Evolutionary conservation across 2,329 filamentous ascomycete genomes (phyloP).

Genomic region (Beauveria varroae): DNA sequence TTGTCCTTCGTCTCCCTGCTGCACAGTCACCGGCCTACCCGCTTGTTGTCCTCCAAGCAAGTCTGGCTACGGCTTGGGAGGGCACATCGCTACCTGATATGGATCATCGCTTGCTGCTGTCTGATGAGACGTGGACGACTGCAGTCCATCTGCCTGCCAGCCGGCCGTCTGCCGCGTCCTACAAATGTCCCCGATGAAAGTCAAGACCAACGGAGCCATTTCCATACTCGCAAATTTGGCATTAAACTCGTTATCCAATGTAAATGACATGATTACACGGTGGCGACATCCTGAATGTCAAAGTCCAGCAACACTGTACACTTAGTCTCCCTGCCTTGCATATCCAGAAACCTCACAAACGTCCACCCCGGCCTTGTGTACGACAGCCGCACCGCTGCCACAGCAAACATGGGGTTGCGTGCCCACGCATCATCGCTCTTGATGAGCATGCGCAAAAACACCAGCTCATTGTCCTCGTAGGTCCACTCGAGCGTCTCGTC

Average conservation of each 20-base stretch:
- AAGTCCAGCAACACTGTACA: constrained; percentile 56
- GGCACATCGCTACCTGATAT: too few species aligned
- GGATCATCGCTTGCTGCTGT: too few species aligned
- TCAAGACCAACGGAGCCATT: background rate
- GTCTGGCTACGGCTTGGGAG: too few species aligned
- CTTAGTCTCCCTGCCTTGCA: constrained; percentile 56
- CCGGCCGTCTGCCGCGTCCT: too few species aligned
- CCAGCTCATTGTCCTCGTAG: constrained; percentile 58
- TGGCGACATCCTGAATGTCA: constrained; percentile 38
- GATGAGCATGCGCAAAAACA: constrained; percentile 56
- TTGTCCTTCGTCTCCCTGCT: too few species aligned
- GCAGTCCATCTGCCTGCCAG: too few species aligned
- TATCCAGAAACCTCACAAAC: constrained; percentile 57
- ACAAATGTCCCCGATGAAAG: too few species aligned
- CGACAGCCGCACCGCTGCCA: constrained; percentile 50
- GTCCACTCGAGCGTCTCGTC: constrained; percentile 61
- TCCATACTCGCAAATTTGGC: background rate
- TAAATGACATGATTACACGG: background rate
- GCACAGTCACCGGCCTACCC: too few species aligned
- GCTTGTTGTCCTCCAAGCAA: too few species aligned
- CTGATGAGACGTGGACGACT: too few species aligned
- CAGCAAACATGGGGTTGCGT: constrained; percentile 54
- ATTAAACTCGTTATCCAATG: background rate
- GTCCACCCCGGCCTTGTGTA: constrained; percentile 53
- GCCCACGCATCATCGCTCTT: constrained; percentile 60